Percentiles rank a stretch among this genome's conserved stretches.
Conservation (phyloP, 164 flowering plant species). For the Cinnamomum chago region DNA sequence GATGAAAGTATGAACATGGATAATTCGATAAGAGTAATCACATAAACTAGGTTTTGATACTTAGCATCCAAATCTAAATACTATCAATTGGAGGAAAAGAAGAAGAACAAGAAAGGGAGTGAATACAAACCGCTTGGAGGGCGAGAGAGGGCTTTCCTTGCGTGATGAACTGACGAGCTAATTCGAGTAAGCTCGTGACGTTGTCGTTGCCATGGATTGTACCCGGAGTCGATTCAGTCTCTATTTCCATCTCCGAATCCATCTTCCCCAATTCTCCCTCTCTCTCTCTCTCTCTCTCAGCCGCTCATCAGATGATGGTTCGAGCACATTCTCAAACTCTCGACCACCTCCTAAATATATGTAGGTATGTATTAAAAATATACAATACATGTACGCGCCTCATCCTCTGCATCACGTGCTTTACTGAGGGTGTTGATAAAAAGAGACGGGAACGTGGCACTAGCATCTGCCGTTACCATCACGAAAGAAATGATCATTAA, state of each 20-base stretch:
- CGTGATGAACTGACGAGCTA: slow-evolving; percentile 16
- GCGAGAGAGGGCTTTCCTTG: slow-evolving; percentile 17
- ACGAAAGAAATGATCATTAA: too few relatives aligned
- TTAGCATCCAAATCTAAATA: too few relatives aligned
- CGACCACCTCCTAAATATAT: not conserved
- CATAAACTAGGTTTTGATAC: too few relatives aligned
- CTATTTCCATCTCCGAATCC: not conserved
- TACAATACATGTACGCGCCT: too few relatives aligned
- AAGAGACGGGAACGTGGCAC: too few relatives aligned
- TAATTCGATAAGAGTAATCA: too few relatives aligned
- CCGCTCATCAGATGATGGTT: not conserved
- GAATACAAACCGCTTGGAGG: slow-evolving; percentile 12
- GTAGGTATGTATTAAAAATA: not conserved
- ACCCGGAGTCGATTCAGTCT: not conserved
- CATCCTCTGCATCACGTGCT: too few relatives aligned
- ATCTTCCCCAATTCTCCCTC: not conserved
- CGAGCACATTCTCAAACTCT: not conserved
- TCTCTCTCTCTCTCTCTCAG: not conserved
- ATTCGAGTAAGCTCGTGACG: slow-evolving; percentile 5
- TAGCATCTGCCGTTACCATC: too few relatives aligned
- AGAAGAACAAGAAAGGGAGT: not conserved
- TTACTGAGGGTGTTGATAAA: too few relatives aligned
- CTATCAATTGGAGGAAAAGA: too few relatives aligned
- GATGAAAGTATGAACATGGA: not conserved
- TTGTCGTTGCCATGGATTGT: not conserved